These are phyloP conservation scores for Coemansia sp. DNA, from an alignment of 192 early-diverging fungal genomes.

Conservation along the genomic window DNA sequence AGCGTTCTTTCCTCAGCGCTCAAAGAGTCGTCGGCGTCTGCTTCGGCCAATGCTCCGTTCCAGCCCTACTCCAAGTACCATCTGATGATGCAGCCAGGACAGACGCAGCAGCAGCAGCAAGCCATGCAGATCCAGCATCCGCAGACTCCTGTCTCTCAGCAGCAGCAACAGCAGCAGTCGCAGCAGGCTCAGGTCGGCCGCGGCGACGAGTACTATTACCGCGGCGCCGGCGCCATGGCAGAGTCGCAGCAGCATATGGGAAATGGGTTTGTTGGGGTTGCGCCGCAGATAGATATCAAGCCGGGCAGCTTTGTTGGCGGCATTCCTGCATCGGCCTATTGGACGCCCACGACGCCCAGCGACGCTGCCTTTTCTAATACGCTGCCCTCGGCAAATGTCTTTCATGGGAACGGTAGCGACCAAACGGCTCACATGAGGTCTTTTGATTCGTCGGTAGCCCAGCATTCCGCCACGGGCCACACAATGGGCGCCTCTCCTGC, in stretches of 20 bases:
- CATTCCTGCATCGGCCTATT: conserved; percentile 31
- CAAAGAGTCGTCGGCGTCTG: conserved; percentile 26
- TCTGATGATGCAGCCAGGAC: conserved; percentile 50
- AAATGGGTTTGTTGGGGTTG: conserved; percentile 44
- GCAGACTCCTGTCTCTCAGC: conserved; percentile 15
- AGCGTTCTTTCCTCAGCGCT: conserved; percentile 32
- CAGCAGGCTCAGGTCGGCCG: conserved; percentile 23
- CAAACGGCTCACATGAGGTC: conserved; percentile 42
- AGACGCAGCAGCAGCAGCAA: conserved; percentile 29
- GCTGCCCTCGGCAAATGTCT: conserved; percentile 44
- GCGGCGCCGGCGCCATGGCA: conserved; percentile 11
- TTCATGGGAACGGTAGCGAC: conserved; percentile 30
- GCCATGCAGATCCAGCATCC: conserved; percentile 21
- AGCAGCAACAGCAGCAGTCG: conserved; percentile 30
- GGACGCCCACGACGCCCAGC: conserved; percentile 52
- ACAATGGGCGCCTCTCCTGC: conserved; percentile 31
- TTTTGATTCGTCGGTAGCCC: conserved; percentile 42
- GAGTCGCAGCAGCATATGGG: conserved; percentile 30
- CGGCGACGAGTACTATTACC: conserved; percentile 42
- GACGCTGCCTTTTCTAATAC: conserved; percentile 51
- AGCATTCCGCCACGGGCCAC: conserved; percentile 32
- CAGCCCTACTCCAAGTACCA: conserved; percentile 50
- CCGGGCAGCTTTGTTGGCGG: conserved; percentile 30
- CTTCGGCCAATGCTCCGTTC: conserved; percentile 17
- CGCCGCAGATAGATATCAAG: conserved; percentile 52